A percentile compares a stretch with the other conserved stretches of the same genome.
phyloP scores from a whole-genome alignment of 768 basidiomycete species.

The Hericium erinaceus region DNA sequence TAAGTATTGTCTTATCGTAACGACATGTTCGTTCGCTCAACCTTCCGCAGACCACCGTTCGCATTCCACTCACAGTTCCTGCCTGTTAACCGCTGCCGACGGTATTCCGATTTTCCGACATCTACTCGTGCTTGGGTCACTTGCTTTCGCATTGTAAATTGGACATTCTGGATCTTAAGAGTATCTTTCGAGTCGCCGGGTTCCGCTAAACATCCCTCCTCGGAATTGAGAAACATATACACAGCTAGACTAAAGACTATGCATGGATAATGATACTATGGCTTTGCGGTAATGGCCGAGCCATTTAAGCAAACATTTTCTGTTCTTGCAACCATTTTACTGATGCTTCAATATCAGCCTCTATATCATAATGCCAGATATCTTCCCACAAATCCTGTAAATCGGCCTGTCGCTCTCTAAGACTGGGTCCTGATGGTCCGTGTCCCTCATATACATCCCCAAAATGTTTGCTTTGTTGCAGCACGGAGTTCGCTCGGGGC shows the following conservation, averaged over 20 bases:
- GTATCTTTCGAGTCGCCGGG: too few species aligned
- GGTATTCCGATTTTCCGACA: too few species aligned
- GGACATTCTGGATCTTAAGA: too few species aligned
- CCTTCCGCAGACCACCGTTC: conserved; percentile 40
- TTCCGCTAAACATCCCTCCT: too few species aligned
- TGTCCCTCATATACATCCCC: conserved; percentile 38
- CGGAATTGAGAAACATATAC: too few species aligned
- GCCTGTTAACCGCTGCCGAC: conserved; percentile 42
- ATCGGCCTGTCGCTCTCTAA: conserved; percentile 24
- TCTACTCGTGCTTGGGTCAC: too few species aligned
- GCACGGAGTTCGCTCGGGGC: conserved; percentile 42
- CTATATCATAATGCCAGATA: conserved; percentile 38
- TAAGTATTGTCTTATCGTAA: conserved; percentile 22
- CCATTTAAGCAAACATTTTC: neutral
- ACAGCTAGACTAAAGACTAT: too few species aligned
- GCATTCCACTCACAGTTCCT: conserved; percentile 78
- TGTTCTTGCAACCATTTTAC: neutral
- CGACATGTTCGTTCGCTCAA: neutral
- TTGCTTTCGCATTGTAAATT: too few species aligned
- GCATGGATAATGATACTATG: too few species aligned
- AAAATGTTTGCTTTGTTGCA: conserved; percentile 28
- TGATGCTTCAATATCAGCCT: neutral
- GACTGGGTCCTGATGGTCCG: conserved; percentile 21
- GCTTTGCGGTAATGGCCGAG: too few species aligned
- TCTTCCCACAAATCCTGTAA: conserved; percentile 34